These are phyloP conservation scores for Pelagophyceae sp. DNA, from an alignment of 352 stramenopile species.

Conservation along the genomic window DNA sequence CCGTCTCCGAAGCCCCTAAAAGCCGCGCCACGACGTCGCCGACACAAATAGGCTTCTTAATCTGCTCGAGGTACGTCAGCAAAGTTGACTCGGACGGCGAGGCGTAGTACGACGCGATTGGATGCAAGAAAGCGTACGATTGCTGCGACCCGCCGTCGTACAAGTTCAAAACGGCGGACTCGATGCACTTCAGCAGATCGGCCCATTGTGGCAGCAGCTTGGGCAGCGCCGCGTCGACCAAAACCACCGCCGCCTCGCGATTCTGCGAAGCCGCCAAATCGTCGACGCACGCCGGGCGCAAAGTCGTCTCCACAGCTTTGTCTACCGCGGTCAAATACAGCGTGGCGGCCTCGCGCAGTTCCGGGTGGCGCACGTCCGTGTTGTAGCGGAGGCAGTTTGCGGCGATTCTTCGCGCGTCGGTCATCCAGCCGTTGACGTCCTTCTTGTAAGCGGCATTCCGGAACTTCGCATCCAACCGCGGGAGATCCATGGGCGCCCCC, in stretches of 20 bases:
- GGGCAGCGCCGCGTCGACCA: background rate
- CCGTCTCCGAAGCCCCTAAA: background rate
- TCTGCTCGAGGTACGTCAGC: background rate
- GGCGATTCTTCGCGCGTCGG: slow-evolving; percentile 50
- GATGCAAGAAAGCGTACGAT: background rate
- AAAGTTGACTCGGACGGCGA: background rate
- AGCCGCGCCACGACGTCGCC: background rate
- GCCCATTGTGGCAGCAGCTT: background rate
- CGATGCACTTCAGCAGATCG: background rate
- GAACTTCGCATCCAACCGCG: background rate
- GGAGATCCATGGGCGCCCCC: background rate
- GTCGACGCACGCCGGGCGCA: background rate
- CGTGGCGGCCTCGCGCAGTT: background rate
- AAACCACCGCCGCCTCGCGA: background rate
- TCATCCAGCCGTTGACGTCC: slow-evolving; percentile 41
- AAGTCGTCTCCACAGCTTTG: background rate
- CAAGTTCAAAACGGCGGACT: background rate
- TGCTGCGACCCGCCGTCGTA: background rate
- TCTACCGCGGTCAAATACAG: background rate
- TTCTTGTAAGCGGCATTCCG: background rate
- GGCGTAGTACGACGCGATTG: slow-evolving; percentile 2
- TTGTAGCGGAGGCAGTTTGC: slow-evolving; percentile 59
- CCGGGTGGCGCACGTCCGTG: slow-evolving; percentile 23
- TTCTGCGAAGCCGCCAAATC: background rate
- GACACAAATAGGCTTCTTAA: background rate